Percentiles rank a stretch among this genome's conserved stretches.
Evolutionary conservation across 106 monocot species (phyloP).

Genomic region (Dioscorea dumetorum): DNA sequence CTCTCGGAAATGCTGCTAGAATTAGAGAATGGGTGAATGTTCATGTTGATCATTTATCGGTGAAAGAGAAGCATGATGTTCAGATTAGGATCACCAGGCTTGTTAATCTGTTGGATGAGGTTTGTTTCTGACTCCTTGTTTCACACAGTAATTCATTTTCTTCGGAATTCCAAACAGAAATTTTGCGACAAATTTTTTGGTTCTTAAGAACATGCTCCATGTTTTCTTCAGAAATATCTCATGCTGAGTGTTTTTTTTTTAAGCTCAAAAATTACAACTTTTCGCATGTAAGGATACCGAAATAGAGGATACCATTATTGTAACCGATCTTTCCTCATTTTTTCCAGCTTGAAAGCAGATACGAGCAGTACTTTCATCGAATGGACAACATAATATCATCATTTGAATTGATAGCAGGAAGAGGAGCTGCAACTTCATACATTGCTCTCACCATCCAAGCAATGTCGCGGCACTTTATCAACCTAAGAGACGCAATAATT

Average conservation of each 20-base stretch:
- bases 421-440: slow-evolving; percentile 54
- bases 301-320: too few species aligned
- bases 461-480: slow-evolving; percentile 73
- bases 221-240: too few species aligned
- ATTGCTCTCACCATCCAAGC: slow-evolving; percentile 75
- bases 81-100: slow-evolving; percentile 30
- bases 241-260: too few species aligned
- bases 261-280: too few species aligned
- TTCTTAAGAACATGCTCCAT: too few species aligned
- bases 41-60: neutral
- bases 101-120: slow-evolving; percentile 43
- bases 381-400: slow-evolving; percentile 52
- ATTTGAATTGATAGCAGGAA: slow-evolving; percentile 57
- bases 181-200: too few species aligned
- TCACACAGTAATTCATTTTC: too few species aligned
- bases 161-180: too few species aligned
- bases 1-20: neutral
- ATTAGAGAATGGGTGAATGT: slow-evolving; percentile 6
- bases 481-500: slow-evolving; percentile 57
- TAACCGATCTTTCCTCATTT: neutral
- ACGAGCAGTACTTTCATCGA: slow-evolving; percentile 54
- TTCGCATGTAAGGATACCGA: too few species aligned
- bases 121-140: slow-evolving; percentile 3
- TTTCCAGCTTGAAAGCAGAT: slow-evolving; percentile 61
- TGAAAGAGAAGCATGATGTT: slow-evolving; percentile 15